Base-by-base conservation (phyloP, 495 filamentous ascomycete genomes). In the Penicillium bovifimosum region DNA sequence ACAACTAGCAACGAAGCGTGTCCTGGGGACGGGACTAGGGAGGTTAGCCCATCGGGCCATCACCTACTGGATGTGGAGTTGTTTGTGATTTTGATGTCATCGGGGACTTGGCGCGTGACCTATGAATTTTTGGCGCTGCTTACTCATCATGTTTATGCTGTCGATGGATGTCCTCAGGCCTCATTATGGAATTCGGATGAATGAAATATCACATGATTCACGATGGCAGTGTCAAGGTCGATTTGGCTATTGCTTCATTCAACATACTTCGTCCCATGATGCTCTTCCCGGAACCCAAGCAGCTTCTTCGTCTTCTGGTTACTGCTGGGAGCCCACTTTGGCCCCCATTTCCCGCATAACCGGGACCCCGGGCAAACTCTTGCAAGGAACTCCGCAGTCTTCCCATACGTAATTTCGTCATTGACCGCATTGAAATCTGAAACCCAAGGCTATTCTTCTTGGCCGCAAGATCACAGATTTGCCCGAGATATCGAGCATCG, bases 391-490 rank as follows among this genome's bases (percentile, higher is more conserved):
- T 77, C 68, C 27, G 52, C 63, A 6, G 77, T 78, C 20, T 59
- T 56, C 20, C 46, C 48, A 11, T 60, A 59, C 6, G 80, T 82
- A 31, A 81, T 82, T 0, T 69, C 72, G 60, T 79, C 72, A 56
- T 82, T 84, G 6, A 76, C 80, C 14, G 78, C 80, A 61, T 84
- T 84, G 62, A 84, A 82, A 82, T 62, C 57, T 82, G 77, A 48
- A 79, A 82, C 1, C 78, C 80, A 29, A 82, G 52, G 6, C 74
- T 77, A 52, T 63, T 64, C 17, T 41, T 58, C 52, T 34, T 35
- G 17, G 62, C 16, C 2, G 26, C 55, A 0, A 52, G 53, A 42
- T 59, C 53, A 26, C 56, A 63, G 53, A 67, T 65, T 57, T 79
- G 71, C 3, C 76, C 81, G 14, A 84, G 59, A 59, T 83, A 80